A percentile compares a stretch with the other conserved stretches of the same genome.
These are phyloP conservation scores for Bonnemaisonia californica DNA, from an alignment of 31 red algal genomes.

Conservation along the genomic window DNA sequence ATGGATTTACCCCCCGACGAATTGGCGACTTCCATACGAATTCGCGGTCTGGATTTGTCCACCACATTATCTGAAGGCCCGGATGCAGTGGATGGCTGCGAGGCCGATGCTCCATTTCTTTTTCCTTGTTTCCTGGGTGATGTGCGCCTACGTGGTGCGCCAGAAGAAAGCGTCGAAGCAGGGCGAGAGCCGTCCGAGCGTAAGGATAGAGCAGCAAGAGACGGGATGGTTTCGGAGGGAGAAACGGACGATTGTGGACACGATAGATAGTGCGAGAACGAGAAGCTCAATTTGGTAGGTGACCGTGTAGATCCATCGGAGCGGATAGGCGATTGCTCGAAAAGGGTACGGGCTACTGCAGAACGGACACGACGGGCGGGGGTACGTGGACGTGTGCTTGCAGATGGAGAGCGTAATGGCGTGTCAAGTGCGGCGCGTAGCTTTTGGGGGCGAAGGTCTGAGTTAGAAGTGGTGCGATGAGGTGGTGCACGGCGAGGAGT, in stretches of 20 bases:
- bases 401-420: not conserved
- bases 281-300: too few species aligned
- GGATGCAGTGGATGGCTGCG: not conserved
- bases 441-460: not conserved
- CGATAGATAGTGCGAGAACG: not conserved
- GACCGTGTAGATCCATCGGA: not conserved
- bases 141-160: not conserved
- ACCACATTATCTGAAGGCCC: not conserved
- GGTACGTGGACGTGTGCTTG: not conserved
- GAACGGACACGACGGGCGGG: not conserved
- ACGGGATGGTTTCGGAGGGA: not conserved
- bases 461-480: not conserved
- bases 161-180: not conserved
- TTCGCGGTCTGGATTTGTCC: not conserved
- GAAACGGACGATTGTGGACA: not conserved
- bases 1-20: not conserved
- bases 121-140: not conserved
- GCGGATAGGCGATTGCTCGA: not conserved
- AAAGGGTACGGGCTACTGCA: not conserved
- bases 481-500: not conserved
- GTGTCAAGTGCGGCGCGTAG: not conserved
- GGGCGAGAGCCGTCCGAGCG: not conserved
- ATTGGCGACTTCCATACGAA: not conserved
- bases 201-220: not conserved
- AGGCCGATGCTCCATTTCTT: not conserved